Conservation (phyloP, 2,329 filamentous ascomycete species). For the Dothiorella sarmentorum region DNA sequence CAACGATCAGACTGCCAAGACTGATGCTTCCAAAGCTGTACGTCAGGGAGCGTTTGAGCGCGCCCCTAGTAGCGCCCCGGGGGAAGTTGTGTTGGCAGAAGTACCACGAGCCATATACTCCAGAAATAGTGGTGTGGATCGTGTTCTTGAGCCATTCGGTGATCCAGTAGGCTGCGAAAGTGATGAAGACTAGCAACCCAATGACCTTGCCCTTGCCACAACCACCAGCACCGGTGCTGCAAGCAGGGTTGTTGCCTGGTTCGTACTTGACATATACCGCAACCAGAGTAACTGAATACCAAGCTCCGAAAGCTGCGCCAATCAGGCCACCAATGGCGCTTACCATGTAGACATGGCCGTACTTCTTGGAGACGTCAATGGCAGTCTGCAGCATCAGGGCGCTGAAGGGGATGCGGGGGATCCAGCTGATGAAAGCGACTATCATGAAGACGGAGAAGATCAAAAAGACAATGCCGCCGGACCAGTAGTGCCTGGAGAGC, state of each 20-base stretch:
- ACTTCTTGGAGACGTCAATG: conserved; percentile 78
- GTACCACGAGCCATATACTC: conserved; percentile 90
- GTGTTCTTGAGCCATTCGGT: conserved; percentile 88
- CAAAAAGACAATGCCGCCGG: conserved; percentile 82
- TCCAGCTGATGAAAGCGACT: conserved; percentile 85
- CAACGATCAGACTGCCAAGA: conserved; percentile 79
- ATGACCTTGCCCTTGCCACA: conserved; percentile 78
- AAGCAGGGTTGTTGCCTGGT: conserved; percentile 60
- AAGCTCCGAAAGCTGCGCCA: conserved; percentile 73
- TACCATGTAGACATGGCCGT: conserved; percentile 82
- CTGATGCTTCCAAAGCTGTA: conserved; percentile 92
- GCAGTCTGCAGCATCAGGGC: conserved; percentile 83
- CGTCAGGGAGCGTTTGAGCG: conserved; percentile 75
- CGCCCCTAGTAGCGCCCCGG: conserved; percentile 75
- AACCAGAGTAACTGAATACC: conserved; percentile 82
- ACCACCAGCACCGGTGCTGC: conserved; percentile 51
- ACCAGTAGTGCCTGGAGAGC: conserved; percentile 71
- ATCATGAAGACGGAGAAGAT: conserved; percentile 77
- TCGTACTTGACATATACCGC: conserved; percentile 82
- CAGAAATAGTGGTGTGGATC: conserved; percentile 75
- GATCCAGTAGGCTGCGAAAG: conserved; percentile 92
- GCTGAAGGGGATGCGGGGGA: conserved; percentile 83
- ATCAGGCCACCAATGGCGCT: conserved; percentile 78
- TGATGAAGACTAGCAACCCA: conserved; percentile 79
- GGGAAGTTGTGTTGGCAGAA: conserved; percentile 71